Conservation (phyloP, 2,329 filamentous ascomycete genomes). For the Colletotrichum caudatum region DNA sequence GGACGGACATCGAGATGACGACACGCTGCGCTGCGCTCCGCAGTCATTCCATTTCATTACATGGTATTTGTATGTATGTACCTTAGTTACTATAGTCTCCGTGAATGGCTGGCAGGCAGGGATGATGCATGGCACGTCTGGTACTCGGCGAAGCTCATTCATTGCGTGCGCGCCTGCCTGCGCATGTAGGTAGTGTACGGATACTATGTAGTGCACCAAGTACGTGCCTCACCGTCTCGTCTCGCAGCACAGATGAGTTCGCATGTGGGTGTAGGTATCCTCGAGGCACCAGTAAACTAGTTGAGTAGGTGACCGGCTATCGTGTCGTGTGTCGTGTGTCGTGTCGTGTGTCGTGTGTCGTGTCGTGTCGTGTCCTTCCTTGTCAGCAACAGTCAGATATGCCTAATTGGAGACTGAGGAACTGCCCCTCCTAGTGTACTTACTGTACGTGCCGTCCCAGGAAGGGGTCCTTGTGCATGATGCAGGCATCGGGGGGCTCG, state of each 20-base stretch:
- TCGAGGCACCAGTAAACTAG: no score
- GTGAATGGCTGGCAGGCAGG: constrained; percentile 24
- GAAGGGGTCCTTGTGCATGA: constrained; percentile 18
- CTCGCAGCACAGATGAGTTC: constrained; percentile 20
- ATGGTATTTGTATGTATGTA: no score
- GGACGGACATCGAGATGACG: constrained; percentile 22
- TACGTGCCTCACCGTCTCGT: constrained; percentile 21
- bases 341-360: no score
- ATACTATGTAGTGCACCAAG: not conserved
- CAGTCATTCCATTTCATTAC: constrained; percentile 4
- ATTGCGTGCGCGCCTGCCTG: constrained; percentile 17
- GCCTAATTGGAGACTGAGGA: constrained; percentile 27
- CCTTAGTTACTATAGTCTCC: constrained; percentile 13
- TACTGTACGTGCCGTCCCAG: not conserved
- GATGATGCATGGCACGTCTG: constrained; percentile 18
- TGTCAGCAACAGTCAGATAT: constrained; percentile 37
- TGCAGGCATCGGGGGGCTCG: constrained; percentile 32
- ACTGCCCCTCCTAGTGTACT: not conserved
- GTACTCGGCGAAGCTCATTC: constrained; percentile 25
- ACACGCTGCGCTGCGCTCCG: constrained; percentile 14
- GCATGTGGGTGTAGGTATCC: constrained; percentile 2
- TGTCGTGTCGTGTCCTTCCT: not conserved
- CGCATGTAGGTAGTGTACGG: not conserved
- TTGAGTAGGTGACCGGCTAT: not conserved
- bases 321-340: no score